Percentiles rank a stretch among this genome's conserved stretches.
Evolutionary conservation across 495 filamentous ascomycete species (phyloP).

Genomic region (Bombardia bombarda): DNA sequence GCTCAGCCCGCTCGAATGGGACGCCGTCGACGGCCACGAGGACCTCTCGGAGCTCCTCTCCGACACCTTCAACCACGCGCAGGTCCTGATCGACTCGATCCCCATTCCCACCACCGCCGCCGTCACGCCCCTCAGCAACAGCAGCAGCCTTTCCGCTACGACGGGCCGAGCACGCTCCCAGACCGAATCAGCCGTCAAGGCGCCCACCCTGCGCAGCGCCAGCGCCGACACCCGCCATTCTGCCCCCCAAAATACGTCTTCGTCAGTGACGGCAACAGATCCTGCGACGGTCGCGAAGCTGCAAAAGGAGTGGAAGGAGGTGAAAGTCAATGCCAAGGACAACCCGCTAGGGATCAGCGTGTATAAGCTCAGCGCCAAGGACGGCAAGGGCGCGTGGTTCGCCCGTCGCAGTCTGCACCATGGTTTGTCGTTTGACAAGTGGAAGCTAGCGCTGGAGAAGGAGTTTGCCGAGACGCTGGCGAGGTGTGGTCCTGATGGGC

Average conservation of each 20-base stretch:
- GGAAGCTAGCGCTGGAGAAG: slow-evolving; percentile 46
- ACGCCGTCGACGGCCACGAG: slow-evolving; percentile 36
- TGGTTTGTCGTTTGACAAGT: slow-evolving; percentile 58
- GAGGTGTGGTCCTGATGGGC: slow-evolving; percentile 34
- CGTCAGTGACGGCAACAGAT: neutral
- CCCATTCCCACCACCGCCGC: slow-evolving; percentile 28
- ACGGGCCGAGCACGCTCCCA: slow-evolving; percentile 16
- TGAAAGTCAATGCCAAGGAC: slow-evolving; percentile 57
- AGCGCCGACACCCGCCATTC: slow-evolving; percentile 8
- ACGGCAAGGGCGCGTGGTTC: slow-evolving; percentile 86
- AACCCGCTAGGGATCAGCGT: slow-evolving; percentile 71
- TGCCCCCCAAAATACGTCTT: neutral
- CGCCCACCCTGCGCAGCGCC: neutral
- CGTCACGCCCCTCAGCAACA: neutral
- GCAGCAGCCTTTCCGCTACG: neutral
- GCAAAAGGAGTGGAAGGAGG: slow-evolving; percentile 78
- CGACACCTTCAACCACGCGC: slow-evolving; percentile 53
- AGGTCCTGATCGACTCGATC: slow-evolving; percentile 69
- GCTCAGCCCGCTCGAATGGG: slow-evolving; percentile 65
- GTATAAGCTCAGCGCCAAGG: slow-evolving; percentile 70
- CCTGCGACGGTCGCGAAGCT: slow-evolving; percentile 29
- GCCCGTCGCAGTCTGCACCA: slow-evolving; percentile 72
- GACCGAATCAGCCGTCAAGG: slow-evolving; percentile 24
- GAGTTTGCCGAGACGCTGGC: slow-evolving; percentile 58
- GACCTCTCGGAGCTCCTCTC: slow-evolving; percentile 48